Evolutionary conservation across 208 protist genomes (phyloP).

Genomic region (Trypanosoma cruzi): DNA sequence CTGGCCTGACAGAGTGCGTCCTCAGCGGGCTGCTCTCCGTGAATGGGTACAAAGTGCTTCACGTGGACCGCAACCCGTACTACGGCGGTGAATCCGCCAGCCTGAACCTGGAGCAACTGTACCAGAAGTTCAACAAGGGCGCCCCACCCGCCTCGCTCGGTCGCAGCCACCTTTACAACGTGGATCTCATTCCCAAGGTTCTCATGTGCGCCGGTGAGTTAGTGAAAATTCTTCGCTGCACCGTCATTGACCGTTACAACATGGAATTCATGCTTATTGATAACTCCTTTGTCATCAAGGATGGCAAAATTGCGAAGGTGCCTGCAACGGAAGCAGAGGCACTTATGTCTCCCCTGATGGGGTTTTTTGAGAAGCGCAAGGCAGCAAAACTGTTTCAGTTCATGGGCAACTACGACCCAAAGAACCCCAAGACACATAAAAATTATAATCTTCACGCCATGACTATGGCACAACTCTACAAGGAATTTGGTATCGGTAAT

Average conservation of each 20-base stretch:
- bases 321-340: conserved; percentile 97
- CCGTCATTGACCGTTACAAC: conserved; percentile 97
- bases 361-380: conserved; percentile 98
- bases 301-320: conserved; percentile 97
- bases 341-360: conserved; percentile 96
- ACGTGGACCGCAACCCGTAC: conserved; percentile 99
- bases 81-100: conserved; percentile 99
- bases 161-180: conserved; percentile 96
- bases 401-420: conserved; percentile 88
- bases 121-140: conserved; percentile 94
- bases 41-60: conserved; percentile 98
- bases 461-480: conserved; percentile 95
- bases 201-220: conserved; percentile 98
- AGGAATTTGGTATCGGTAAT: conserved; percentile 94
- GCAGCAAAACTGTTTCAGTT: conserved; percentile 95
- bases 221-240: conserved; percentile 98
- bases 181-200: conserved; percentile 99
- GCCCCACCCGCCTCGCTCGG: conserved; percentile 85
- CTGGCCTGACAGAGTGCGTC: conserved; percentile 99
- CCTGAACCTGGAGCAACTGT: conserved; percentile 98
- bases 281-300: conserved; percentile 97
- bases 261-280: conserved; percentile 99
- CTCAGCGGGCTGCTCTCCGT: conserved; percentile 95
- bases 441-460: conserved; percentile 87
- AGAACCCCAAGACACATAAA: conserved; percentile 92